Evolutionary conservation across 192 early-diverging fungal species (phyloP).

Genomic region (Coemansia erecta): DNA sequence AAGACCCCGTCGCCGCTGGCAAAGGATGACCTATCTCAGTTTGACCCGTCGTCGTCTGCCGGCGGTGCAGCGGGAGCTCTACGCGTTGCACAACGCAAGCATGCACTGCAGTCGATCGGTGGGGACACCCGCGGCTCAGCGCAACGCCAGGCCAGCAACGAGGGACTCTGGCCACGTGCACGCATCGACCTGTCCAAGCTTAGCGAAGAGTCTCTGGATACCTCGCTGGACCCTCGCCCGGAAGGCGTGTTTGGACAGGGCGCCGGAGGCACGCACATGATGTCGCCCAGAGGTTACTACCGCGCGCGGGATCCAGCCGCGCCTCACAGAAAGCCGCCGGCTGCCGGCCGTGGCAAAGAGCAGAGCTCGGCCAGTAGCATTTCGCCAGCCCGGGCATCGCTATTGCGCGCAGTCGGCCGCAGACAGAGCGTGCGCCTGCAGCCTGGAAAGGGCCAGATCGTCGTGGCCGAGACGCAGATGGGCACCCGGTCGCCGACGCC

Average conservation of each 20-base stretch:
- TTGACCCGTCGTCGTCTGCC: background rate
- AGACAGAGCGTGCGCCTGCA: slow-evolving; percentile 53
- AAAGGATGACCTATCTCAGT: slow-evolving; percentile 24
- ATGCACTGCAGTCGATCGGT: slow-evolving; percentile 8
- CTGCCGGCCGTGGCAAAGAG: slow-evolving; percentile 14
- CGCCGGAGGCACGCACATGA: slow-evolving; percentile 7
- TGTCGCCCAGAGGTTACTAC: slow-evolving; percentile 45
- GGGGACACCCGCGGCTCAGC: slow-evolving; percentile 8
- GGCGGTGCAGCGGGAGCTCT: slow-evolving; percentile 1
- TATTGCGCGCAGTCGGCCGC: slow-evolving; percentile 50
- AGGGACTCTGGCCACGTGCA: slow-evolving; percentile 3
- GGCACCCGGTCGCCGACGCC: slow-evolving; percentile 12
- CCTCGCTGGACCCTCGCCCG: slow-evolving; percentile 3
- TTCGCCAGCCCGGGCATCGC: slow-evolving; percentile 48
- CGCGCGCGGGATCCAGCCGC: slow-evolving; percentile 53
- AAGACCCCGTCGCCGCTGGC: slow-evolving; percentile 9
- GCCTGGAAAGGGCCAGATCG: slow-evolving; percentile 50
- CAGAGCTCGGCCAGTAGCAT: slow-evolving; percentile 14
- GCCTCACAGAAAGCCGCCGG: slow-evolving; percentile 29
- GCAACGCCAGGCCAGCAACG: slow-evolving; percentile 11
- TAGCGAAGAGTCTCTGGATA: slow-evolving; percentile 17
- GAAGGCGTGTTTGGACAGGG: background rate
- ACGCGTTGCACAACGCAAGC: slow-evolving; percentile 23
- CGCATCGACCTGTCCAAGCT: slow-evolving; percentile 20
- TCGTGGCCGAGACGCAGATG: slow-evolving; percentile 43